A percentile compares a stretch with the other conserved stretches of the same genome.
Conservation (phyloP, 441 rosid species). For the Pelargonium cotyledonis region DNA sequence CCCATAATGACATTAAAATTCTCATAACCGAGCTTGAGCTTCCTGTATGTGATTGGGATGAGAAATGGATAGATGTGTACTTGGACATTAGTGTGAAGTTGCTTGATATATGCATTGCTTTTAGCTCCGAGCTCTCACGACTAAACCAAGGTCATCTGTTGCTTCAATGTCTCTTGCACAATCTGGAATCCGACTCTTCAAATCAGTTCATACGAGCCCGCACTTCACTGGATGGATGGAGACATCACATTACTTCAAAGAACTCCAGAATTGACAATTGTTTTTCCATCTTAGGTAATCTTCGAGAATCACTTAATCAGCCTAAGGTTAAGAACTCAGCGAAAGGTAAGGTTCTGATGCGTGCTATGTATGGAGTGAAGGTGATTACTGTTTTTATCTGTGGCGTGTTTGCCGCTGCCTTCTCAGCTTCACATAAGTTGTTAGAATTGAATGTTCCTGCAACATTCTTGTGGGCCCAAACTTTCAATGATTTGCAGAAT, state of each 20-base stretch:
- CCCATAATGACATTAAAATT: constrained; percentile 53
- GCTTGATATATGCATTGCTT: constrained; percentile 70
- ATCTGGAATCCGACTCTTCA: constrained; percentile 46
- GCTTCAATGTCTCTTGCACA: constrained; percentile 64
- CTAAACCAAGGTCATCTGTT: constrained; percentile 82
- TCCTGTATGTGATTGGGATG: constrained; percentile 88
- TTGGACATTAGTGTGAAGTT: constrained; percentile 80
- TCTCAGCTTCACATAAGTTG: constrained; percentile 53
- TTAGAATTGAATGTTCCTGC: constrained; percentile 41
- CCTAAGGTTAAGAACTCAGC: constrained; percentile 92
- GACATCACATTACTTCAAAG: constrained; percentile 46
- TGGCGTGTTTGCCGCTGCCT: constrained; percentile 61
- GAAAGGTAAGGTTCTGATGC: constrained; percentile 83
- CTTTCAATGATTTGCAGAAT: constrained; percentile 49
- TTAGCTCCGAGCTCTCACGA: constrained; percentile 68
- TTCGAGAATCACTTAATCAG: constrained; percentile 47
- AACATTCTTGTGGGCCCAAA: constrained; percentile 51
- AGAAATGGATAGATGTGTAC: constrained; percentile 84
- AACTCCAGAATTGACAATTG: constrained; percentile 59
- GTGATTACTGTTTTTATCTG: constrained; percentile 64
- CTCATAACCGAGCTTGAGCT: constrained; percentile 73
- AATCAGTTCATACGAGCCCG: constrained; percentile 41
- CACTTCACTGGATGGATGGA: constrained; percentile 68
- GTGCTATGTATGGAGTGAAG: constrained; percentile 78
- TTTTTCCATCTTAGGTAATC: constrained; percentile 41